A percentile compares a stretch with the other conserved stretches of the same genome.
phyloP scores from a whole-genome alignment of 139 green algal genomes.

The Chlorella sp. region DNA sequence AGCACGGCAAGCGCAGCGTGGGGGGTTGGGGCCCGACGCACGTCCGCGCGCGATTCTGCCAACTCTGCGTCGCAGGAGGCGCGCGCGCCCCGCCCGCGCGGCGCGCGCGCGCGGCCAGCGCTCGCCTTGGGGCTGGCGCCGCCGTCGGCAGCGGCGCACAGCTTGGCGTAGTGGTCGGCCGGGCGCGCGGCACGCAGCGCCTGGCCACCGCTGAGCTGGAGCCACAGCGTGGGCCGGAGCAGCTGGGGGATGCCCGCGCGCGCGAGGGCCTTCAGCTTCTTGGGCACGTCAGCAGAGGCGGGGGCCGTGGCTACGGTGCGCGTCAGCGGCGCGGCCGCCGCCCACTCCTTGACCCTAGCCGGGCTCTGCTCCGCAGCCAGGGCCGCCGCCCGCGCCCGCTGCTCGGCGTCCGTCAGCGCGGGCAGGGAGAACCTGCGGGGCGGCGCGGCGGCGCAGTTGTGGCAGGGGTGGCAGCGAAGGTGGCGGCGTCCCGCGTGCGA shows the following conservation, averaged over 20 bases:
- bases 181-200: background rate
- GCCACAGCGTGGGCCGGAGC: constrained; percentile 38
- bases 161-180: background rate
- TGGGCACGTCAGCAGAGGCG: no score
- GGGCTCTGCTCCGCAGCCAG: no score
- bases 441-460: no score
- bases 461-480: no score
- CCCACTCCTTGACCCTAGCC: no score
- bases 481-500: no score
- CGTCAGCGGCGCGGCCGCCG: no score
- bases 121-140: background rate
- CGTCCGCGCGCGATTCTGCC: background rate
- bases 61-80: background rate
- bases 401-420: no score
- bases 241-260: constrained; percentile 34
- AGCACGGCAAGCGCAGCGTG: background rate
- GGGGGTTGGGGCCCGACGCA: background rate
- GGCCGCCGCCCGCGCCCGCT: no score
- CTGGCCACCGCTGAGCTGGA: constrained; percentile 34
- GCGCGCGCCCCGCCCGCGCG: no score
- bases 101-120: background rate
- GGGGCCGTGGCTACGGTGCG: no score
- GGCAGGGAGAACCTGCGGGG: no score
- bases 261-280: constrained; percentile 36
- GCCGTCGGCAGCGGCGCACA: background rate